phyloP scores from a whole-genome alignment of 2,329 filamentous ascomycete genomes.

The Penicillium griseofulvum region DNA sequence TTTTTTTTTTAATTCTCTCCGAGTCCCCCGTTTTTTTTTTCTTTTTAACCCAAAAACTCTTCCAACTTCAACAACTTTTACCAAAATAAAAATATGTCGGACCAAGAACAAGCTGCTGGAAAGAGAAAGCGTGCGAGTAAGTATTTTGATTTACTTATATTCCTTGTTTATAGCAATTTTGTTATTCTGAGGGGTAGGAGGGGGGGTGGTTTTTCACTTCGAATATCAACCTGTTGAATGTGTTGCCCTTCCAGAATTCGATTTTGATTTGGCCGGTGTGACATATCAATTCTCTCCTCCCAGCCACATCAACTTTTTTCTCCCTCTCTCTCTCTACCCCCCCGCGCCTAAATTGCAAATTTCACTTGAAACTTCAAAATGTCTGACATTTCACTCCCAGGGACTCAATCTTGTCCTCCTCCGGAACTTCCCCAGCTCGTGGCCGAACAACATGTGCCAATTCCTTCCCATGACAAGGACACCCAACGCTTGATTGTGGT shows the following conservation, averaged over 20 bases:
- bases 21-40: background rate
- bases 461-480: constrained; percentile 82
- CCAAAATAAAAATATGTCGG: constrained; percentile 30
- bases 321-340: background rate
- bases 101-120: constrained; percentile 31
- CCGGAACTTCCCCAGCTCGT: constrained; percentile 87
- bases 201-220: no score
- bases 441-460: constrained; percentile 85
- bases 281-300: background rate
- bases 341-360: background rate
- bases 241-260: background rate
- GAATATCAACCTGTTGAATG: no score
- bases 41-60: constrained; percentile 19
- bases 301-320: background rate
- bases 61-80: constrained; percentile 12
- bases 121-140: constrained; percentile 43
- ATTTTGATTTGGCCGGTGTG: background rate
- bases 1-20: background rate
- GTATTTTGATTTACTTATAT: constrained; percentile 5
- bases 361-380: constrained; percentile 11
- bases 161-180: background rate
- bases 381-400: constrained; percentile 47
- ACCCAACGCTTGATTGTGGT: constrained; percentile 91
- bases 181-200: background rate
- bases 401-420: constrained; percentile 92